Evolutionary conservation across 495 filamentous ascomycete genomes (phyloP).

Genomic region (Chaetomium cochliodes): DNA sequence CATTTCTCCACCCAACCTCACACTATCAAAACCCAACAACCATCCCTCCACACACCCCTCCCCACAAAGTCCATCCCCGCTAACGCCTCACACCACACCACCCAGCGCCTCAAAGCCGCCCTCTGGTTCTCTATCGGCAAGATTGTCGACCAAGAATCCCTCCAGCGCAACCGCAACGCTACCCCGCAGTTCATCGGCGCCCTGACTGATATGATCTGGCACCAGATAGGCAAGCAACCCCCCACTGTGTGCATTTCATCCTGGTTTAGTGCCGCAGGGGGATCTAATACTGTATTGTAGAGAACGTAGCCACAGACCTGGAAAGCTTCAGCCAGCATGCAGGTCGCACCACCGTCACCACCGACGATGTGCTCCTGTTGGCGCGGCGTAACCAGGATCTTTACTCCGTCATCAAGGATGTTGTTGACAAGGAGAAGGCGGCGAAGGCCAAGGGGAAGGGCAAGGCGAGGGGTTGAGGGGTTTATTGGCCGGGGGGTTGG

Average conservation of each 20-base stretch:
- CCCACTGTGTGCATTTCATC: background rate
- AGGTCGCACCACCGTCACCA: slow-evolving; percentile 75
- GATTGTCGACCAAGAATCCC: slow-evolving; percentile 82
- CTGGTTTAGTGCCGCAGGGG: background rate
- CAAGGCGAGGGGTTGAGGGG: background rate
- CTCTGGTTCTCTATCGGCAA: slow-evolving; percentile 91
- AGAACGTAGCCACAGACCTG: slow-evolving; percentile 71
- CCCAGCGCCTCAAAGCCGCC: slow-evolving; percentile 84
- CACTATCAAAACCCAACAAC: too few relatives aligned
- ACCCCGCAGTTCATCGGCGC: slow-evolving; percentile 95
- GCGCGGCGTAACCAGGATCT: slow-evolving; percentile 83
- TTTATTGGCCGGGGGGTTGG: background rate
- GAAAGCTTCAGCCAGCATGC: slow-evolving; percentile 86
- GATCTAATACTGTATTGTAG: slow-evolving; percentile 38
- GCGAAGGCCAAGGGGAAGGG: slow-evolving; percentile 30
- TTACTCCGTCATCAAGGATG: slow-evolving; percentile 65
- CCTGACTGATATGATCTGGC: slow-evolving; percentile 86
- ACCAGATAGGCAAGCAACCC: slow-evolving; percentile 69
- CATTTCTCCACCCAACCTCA: too few relatives aligned
- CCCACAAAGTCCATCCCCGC: background rate
- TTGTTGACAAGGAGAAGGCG: slow-evolving; percentile 59
- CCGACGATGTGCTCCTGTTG: slow-evolving; percentile 84
- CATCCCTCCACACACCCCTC: too few relatives aligned
- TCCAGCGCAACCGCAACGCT: slow-evolving; percentile 74
- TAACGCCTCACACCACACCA: background rate